phyloP scores from a whole-genome alignment of 192 early-diverging fungal species.

The Paraglomus occultum region DNA sequence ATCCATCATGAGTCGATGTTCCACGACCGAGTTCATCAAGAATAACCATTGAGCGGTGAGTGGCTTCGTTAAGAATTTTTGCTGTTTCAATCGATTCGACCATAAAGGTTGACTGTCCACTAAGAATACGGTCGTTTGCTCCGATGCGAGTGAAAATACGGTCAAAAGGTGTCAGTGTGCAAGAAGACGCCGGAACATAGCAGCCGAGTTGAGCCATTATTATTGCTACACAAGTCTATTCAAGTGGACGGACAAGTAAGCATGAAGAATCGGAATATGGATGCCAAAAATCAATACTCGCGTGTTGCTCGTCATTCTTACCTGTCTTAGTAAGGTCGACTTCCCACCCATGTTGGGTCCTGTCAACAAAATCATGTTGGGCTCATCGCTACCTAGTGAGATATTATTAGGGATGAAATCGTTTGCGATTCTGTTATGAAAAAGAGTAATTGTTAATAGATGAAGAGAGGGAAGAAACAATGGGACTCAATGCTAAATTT shows the following conservation, averaged over 20 bases:
- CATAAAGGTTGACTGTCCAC: slow-evolving; percentile 97
- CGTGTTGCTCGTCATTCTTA: slow-evolving; percentile 32
- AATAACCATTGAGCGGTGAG: slow-evolving; percentile 86
- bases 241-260: neutral
- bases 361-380: slow-evolving; percentile 86
- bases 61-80: slow-evolving; percentile 88
- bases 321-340: slow-evolving; percentile 92
- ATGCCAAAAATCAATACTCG: neutral
- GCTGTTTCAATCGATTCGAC: slow-evolving; percentile 92
- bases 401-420: slow-evolving; percentile 98
- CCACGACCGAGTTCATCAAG: slow-evolving; percentile 98
- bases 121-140: slow-evolving; percentile 94
- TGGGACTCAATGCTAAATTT: slow-evolving; percentile 3
- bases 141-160: slow-evolving; percentile 97
- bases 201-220: slow-evolving; percentile 97
- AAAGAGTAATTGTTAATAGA: slow-evolving; percentile 14
- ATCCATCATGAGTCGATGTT: slow-evolving; percentile 95
- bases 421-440: slow-evolving; percentile 34
- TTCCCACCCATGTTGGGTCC: slow-evolving; percentile 99
- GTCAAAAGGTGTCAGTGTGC: slow-evolving; percentile 79
- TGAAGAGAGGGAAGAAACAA: neutral
- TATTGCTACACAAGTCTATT: slow-evolving; percentile 82
- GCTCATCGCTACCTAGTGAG: slow-evolving; percentile 60
- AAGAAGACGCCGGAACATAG: slow-evolving; percentile 84
- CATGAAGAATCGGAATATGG: neutral